phyloP scores from a whole-genome alignment of 257 asterid species.

The Sherardia arvensis region DNA sequence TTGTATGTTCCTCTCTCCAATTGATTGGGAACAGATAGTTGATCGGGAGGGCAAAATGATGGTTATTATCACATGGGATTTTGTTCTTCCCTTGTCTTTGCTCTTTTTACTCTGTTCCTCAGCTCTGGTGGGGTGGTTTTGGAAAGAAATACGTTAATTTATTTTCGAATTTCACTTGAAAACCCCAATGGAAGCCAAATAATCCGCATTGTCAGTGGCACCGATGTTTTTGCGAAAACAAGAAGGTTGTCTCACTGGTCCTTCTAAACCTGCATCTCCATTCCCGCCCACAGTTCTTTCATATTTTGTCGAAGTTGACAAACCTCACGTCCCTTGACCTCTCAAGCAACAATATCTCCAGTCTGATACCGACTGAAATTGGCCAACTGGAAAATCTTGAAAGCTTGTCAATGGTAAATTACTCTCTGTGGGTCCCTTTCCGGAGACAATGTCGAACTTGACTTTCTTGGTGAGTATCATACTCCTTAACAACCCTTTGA shows the following conservation, averaged over 20 bases:
- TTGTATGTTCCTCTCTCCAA: too few relatives aligned
- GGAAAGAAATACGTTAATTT: constrained; percentile 31
- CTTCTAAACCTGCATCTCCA: constrained; percentile 37
- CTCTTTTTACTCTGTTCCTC: too few relatives aligned
- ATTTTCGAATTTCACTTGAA: constrained; percentile 45
- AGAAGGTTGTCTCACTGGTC: constrained; percentile 46
- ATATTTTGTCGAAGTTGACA: too few relatives aligned
- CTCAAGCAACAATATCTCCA: constrained; percentile 28
- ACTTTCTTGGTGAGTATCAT: constrained; percentile 53
- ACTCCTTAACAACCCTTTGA: constrained; percentile 64
- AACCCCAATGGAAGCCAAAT: constrained; percentile 50
- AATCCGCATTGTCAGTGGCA: constrained; percentile 62
- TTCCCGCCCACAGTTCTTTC: too few relatives aligned
- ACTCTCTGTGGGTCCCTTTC: constrained; percentile 63
- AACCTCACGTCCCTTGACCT: too few relatives aligned
- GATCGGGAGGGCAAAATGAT: too few relatives aligned
- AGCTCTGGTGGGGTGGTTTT: constrained; percentile 15
- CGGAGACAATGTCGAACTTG: constrained; percentile 47
- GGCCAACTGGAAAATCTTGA: constrained; percentile 41
- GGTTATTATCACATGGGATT: too few relatives aligned
- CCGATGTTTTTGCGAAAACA: constrained; percentile 48
- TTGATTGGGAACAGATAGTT: too few relatives aligned
- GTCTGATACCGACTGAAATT: constrained; percentile 40
- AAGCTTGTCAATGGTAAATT: constrained; percentile 52
- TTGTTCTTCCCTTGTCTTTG: too few relatives aligned